phyloP scores from a whole-genome alignment of 2,329 filamentous ascomycete species.

The Pyrenochaeta sp. region DNA sequence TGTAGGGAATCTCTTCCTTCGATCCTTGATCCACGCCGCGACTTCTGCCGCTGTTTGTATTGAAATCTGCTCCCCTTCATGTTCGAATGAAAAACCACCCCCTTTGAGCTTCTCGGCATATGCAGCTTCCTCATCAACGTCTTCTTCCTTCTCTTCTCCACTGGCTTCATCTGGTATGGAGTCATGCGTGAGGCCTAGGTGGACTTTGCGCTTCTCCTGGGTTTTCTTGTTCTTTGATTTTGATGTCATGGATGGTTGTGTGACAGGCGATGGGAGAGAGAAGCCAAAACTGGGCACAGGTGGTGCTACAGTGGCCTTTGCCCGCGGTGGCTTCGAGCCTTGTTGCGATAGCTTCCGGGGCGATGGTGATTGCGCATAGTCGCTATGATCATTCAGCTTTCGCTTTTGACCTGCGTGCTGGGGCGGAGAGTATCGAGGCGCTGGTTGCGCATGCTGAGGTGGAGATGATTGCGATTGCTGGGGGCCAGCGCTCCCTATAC shows the following conservation, averaged over 20 bases:
- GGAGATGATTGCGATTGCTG: slow-evolving; percentile 8
- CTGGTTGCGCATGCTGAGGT: slow-evolving; percentile 11
- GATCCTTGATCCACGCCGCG: slow-evolving; percentile 80
- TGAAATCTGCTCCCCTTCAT: slow-evolving; percentile 63
- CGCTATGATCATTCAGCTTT: slow-evolving; percentile 31
- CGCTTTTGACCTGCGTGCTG: slow-evolving; percentile 41
- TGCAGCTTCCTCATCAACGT: slow-evolving; percentile 73
- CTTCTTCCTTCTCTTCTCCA: slow-evolving; percentile 73
- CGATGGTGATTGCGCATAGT: slow-evolving; percentile 12
- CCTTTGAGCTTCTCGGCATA: slow-evolving; percentile 52
- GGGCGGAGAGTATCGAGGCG: slow-evolving; percentile 19
- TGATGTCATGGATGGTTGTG: slow-evolving; percentile 5
- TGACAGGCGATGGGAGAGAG: slow-evolving; percentile 26
- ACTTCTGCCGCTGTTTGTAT: slow-evolving; percentile 72
- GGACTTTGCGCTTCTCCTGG: slow-evolving; percentile 76
- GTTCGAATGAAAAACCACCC: slow-evolving; percentile 66
- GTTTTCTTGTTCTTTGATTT: slow-evolving; percentile 29
- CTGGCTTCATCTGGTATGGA: slow-evolving; percentile 57
- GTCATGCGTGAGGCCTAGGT: slow-evolving; percentile 74
- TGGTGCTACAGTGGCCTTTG: slow-evolving; percentile 44
- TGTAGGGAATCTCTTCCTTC: slow-evolving; percentile 82
- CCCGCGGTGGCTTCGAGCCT: slow-evolving; percentile 41
- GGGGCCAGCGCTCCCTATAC: not conserved
- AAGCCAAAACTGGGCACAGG: slow-evolving; percentile 50
- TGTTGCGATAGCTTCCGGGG: slow-evolving; percentile 20